These are phyloP conservation scores for Tardiomyces digboiensis DNA, from an alignment of 1,139 yeast species.

Conservation along the genomic window DNA sequence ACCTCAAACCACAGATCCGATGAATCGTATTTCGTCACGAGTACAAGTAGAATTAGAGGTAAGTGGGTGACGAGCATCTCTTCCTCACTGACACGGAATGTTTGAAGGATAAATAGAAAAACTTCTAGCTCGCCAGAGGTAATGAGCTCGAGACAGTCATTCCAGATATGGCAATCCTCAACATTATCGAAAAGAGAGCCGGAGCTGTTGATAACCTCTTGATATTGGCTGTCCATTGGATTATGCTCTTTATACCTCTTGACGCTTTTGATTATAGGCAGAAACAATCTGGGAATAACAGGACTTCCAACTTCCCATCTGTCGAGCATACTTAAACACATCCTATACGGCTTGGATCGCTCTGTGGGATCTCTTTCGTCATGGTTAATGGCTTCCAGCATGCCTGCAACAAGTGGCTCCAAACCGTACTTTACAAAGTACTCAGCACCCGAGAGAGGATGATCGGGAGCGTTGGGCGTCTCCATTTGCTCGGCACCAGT, in stretches of 20 bases:
- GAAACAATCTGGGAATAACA: slow-evolving; percentile 59
- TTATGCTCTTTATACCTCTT: slow-evolving; percentile 9
- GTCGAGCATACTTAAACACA: slow-evolving; percentile 70
- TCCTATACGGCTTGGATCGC: slow-evolving; percentile 45
- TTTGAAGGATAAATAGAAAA: slow-evolving; percentile 41
- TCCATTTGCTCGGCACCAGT: slow-evolving; percentile 51
- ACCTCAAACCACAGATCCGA: slow-evolving; percentile 27
- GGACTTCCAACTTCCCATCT: slow-evolving; percentile 86
- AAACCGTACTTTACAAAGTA: slow-evolving; percentile 56
- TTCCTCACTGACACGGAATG: slow-evolving; percentile 73
- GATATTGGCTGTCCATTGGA: neutral
- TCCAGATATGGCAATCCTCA: slow-evolving; percentile 74
- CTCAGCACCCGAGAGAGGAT: slow-evolving; percentile 28
- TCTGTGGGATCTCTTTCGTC: slow-evolving; percentile 22
- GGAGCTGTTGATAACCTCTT: slow-evolving; percentile 47
- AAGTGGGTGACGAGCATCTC: slow-evolving; percentile 73
- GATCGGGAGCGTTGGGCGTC: slow-evolving; percentile 15
- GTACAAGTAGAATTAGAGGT: slow-evolving; percentile 54
- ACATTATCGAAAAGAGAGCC: slow-evolving; percentile 74
- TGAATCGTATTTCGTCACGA: slow-evolving; percentile 2
- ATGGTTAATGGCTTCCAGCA: slow-evolving; percentile 39
- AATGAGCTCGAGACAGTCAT: slow-evolving; percentile 41
- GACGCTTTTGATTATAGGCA: slow-evolving; percentile 44
- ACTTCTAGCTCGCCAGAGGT: slow-evolving; percentile 8
- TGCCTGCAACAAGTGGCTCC: slow-evolving; percentile 39